Percentiles rank a stretch among this genome's conserved stretches.
These are phyloP conservation scores for Fallopia convolvulus DNA, from an alignment of 148 eudicot species.

Conservation along the genomic window DNA sequence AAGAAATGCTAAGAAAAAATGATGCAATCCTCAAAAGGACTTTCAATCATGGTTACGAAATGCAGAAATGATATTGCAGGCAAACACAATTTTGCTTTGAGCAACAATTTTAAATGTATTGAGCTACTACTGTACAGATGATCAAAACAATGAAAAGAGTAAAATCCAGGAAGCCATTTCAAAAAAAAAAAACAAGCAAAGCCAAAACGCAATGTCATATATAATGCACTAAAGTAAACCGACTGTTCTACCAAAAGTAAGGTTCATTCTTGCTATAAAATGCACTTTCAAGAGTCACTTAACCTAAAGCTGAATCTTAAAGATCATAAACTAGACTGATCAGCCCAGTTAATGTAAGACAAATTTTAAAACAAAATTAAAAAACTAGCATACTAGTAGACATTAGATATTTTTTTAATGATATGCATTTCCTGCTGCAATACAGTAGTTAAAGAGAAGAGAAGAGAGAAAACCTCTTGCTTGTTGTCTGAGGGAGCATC, in stretches of 20 bases:
- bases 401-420: neutral
- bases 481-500: conserved; percentile 34
- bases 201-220: neutral
- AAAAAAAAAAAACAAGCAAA: neutral
- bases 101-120: too few relatives aligned
- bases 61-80: neutral
- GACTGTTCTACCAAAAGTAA: neutral
- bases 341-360: neutral
- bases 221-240: neutral
- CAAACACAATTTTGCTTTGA: too few relatives aligned
- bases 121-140: too few relatives aligned
- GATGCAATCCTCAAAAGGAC: too few relatives aligned
- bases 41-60: too few relatives aligned
- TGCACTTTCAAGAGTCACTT: neutral
- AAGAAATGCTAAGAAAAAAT: neutral
- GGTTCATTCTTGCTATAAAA: neutral
- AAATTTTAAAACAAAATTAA: neutral
- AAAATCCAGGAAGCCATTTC: neutral
- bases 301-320: neutral
- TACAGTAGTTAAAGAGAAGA: neutral
- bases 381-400: neutral
- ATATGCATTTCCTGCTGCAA: neutral
- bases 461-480: conserved; percentile 51
- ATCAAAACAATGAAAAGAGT: neutral
- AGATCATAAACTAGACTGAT: neutral